A percentile compares a stretch with the other conserved stretches of the same genome.
phyloP scores from a whole-genome alignment of 345 rosid genomes.

The Hirschfeldia incana region DNA sequence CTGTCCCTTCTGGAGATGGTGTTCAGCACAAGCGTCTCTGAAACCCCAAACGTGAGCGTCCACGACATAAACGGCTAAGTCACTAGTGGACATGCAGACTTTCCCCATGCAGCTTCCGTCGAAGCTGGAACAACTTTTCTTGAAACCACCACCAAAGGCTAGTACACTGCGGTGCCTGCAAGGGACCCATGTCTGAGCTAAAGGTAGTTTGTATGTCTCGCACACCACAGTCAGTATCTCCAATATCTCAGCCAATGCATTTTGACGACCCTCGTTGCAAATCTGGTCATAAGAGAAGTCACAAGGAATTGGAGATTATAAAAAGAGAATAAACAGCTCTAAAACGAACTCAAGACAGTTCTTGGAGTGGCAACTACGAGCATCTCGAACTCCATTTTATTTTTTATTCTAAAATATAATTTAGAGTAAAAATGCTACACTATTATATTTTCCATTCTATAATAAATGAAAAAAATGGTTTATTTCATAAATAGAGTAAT shows the following conservation, averaged over 20 bases:
- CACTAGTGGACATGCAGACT: conserved; percentile 94
- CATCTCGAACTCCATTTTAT: too few relatives aligned
- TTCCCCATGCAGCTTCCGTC: conserved; percentile 88
- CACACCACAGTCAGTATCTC: conserved; percentile 85
- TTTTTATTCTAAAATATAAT: too few relatives aligned
- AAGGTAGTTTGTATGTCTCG: conserved; percentile 80
- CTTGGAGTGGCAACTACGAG: too few relatives aligned
- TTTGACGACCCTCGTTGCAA: conserved; percentile 84
- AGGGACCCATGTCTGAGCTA: conserved; percentile 99
- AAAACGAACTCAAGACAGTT: background rate
- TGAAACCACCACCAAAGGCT: conserved; percentile 81
- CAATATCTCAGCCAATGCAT: conserved; percentile 83
- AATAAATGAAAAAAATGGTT: too few relatives aligned
- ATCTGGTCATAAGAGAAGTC: conserved; percentile 54
- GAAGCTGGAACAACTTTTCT: conserved; percentile 83
- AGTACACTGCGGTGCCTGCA: conserved; percentile 88
- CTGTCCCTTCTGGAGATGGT: conserved; percentile 93
- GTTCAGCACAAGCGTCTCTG: conserved; percentile 89
- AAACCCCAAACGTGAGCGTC: conserved; percentile 97
- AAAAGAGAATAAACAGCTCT: conserved; percentile 36
- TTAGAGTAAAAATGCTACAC: too few relatives aligned
- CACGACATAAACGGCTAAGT: conserved; percentile 79
- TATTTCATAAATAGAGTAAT: too few relatives aligned
- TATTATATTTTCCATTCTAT: too few relatives aligned
- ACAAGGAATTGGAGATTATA: conserved; percentile 9